Conservation (phyloP, 495 filamentous ascomycete genomes). For the Xylaria cubensis region DNA sequence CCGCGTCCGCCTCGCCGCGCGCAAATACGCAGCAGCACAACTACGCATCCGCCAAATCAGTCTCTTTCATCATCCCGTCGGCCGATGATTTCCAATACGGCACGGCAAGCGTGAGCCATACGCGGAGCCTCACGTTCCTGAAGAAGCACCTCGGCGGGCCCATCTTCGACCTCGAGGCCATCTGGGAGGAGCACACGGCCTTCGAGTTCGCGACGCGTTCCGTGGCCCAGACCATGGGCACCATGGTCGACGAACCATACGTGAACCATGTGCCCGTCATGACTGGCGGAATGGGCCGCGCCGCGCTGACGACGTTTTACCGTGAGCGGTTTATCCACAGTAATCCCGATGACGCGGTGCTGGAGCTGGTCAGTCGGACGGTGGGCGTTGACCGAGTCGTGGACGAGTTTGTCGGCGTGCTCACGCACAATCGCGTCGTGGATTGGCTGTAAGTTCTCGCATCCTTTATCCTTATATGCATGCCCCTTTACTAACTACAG, state of each 20-base stretch:
- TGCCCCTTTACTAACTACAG: background rate
- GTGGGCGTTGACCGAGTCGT: slow-evolving; percentile 63
- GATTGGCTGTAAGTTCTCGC: slow-evolving; percentile 69
- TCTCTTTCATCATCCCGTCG: slow-evolving; percentile 51
- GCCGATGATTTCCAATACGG: slow-evolving; percentile 46
- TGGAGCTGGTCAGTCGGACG: slow-evolving; percentile 77
- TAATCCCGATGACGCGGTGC: slow-evolving; percentile 69
- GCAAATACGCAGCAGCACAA: slow-evolving; percentile 24
- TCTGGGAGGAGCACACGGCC: slow-evolving; percentile 66
- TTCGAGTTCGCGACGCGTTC: slow-evolving; percentile 61
- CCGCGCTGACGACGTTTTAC: slow-evolving; percentile 72
- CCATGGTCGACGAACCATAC: slow-evolving; percentile 66
- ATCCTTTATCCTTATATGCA: too few species aligned
- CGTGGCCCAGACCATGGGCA: slow-evolving; percentile 62
- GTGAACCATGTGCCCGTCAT: slow-evolving; percentile 64
- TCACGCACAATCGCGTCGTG: slow-evolving; percentile 74
- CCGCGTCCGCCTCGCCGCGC: background rate
- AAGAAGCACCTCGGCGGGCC: slow-evolving; percentile 59
- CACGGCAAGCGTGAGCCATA: slow-evolving; percentile 55
- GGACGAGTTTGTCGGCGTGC: slow-evolving; percentile 64
- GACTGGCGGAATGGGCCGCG: slow-evolving; percentile 74
- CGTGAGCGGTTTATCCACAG: slow-evolving; percentile 73
- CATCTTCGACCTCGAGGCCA: slow-evolving; percentile 63
- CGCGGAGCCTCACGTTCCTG: slow-evolving; percentile 57
- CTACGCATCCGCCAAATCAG: slow-evolving; percentile 42